A percentile compares a stretch with the other conserved stretches of the same genome.
These are phyloP conservation scores for Candida tammaniensis DNA, from an alignment of 805 yeast species.

Conservation along the genomic window DNA sequence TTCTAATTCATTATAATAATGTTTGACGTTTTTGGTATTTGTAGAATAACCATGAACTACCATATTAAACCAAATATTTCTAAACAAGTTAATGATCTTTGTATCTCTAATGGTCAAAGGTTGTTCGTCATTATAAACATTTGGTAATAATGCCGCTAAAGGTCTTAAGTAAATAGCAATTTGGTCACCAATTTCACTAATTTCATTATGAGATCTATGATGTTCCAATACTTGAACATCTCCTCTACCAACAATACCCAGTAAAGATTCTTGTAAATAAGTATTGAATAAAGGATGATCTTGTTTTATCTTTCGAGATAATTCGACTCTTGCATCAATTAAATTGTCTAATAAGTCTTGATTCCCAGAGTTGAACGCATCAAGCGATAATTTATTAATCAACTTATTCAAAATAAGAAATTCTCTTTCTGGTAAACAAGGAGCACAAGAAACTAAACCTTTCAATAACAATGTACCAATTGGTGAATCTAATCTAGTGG, in stretches of 20 bases:
- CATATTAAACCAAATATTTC: conserved; percentile 93
- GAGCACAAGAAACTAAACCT: conserved; percentile 64
- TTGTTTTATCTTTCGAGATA: conserved; percentile 38
- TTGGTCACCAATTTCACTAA: conserved; percentile 66
- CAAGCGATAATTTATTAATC: conserved; percentile 48
- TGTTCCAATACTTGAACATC: conserved; percentile 74
- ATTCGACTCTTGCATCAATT: conserved; percentile 46
- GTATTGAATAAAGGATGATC: conserved; percentile 44
- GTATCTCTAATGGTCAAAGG: conserved; percentile 48
- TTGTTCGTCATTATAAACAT: conserved; percentile 35
- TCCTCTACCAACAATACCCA: conserved; percentile 69
- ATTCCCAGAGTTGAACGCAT: conserved; percentile 44
- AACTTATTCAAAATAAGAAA: conserved; percentile 60
- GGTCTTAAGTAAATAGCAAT: conserved; percentile 67
- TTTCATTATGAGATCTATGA: conserved; percentile 74
- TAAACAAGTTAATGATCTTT: conserved; percentile 56
- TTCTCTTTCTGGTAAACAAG: conserved; percentile 61
- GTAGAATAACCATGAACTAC: conserved; percentile 85
- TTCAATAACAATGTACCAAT: conserved; percentile 55
- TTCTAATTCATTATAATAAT: conserved; percentile 48
- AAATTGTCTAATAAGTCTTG: conserved; percentile 37
- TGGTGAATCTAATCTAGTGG: conserved; percentile 46
- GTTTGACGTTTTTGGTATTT: conserved; percentile 50
- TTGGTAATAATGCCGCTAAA: conserved; percentile 71
- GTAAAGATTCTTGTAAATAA: conserved; percentile 65